Conservation (phyloP, 345 rosid species). For the Euphorbia pulcherrima region DNA sequence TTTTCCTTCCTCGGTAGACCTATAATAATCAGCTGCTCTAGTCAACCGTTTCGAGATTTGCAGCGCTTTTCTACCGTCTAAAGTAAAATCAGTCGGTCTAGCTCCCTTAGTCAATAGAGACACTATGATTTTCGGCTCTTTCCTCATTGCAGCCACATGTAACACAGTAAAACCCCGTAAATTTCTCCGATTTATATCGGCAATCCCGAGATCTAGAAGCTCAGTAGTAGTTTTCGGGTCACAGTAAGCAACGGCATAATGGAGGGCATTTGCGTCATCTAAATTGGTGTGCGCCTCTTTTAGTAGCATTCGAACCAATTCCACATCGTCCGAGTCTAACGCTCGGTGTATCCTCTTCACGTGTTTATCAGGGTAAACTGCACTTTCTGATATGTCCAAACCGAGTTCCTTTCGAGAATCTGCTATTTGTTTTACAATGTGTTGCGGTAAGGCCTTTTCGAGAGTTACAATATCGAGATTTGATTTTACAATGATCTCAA, state of each 20-base stretch:
- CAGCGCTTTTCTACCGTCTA: slow-evolving; percentile 71
- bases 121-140: slow-evolving; percentile 70
- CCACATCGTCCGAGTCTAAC: slow-evolving; percentile 80
- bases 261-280: slow-evolving; percentile 70
- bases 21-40: slow-evolving; percentile 50
- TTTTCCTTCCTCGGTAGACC: slow-evolving; percentile 51
- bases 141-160: slow-evolving; percentile 75
- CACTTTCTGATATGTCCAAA: slow-evolving; percentile 29
- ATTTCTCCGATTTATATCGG: slow-evolving; percentile 58
- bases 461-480: slow-evolving; percentile 53
- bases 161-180: slow-evolving; percentile 68
- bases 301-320: slow-evolving; percentile 71
- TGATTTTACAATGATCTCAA: slow-evolving; percentile 53
- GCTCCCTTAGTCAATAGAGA: slow-evolving; percentile 79
- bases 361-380: slow-evolving; percentile 45
- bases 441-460: slow-evolving; percentile 56
- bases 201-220: slow-evolving; percentile 67
- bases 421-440: slow-evolving; percentile 44
- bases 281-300: slow-evolving; percentile 61
- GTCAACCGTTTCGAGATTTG: slow-evolving; percentile 63
- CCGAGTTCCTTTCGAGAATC: slow-evolving; percentile 41
- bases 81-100: slow-evolving; percentile 51
- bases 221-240: slow-evolving; percentile 68
- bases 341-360: slow-evolving; percentile 64
- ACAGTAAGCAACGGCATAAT: slow-evolving; percentile 76